These are phyloP conservation scores for Plasmodium falciparum DNA, from an alignment of 169 alveolate species.

Conservation along the genomic window DNA sequence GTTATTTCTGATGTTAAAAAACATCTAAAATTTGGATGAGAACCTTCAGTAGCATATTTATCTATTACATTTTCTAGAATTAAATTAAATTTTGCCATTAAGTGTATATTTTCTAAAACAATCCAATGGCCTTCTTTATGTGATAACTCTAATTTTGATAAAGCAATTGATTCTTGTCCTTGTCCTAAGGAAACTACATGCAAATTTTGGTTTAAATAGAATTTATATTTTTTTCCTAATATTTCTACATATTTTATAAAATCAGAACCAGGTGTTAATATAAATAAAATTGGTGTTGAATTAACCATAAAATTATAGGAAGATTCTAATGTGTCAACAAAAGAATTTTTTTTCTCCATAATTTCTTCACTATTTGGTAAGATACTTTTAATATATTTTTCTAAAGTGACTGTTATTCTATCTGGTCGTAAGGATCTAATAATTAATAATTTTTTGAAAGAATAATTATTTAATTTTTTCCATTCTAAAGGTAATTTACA, in stretches of 20 bases:
- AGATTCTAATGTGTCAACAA: constrained; percentile 89
- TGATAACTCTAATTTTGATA: constrained; percentile 92
- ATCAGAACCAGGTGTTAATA: constrained; percentile 96
- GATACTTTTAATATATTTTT: constrained; percentile 92
- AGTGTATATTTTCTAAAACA: constrained; percentile 94
- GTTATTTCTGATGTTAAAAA: constrained; percentile 96
- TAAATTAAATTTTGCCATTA: constrained; percentile 95
- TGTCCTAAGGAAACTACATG: constrained; percentile 96
- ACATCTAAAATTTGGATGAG: constrained; percentile 95
- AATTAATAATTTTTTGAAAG: constrained; percentile 95
- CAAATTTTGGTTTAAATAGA: constrained; percentile 88
- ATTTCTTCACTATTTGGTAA: constrained; percentile 95
- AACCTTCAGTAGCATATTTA: constrained; percentile 94
- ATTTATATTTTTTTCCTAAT: constrained; percentile 90
- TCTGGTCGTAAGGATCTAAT: constrained; percentile 96
- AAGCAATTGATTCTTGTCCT: constrained; percentile 95
- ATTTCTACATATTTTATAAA: constrained; percentile 93
- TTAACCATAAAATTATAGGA: constrained; percentile 93
- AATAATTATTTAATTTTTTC: constrained; percentile 94
- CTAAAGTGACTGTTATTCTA: constrained; percentile 94
- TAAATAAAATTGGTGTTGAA: constrained; percentile 96
- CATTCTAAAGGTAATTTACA: constrained; percentile 96
- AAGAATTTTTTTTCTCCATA: constrained; percentile 92
- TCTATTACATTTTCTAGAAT: constrained; percentile 96
- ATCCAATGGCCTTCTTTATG: constrained; percentile 98